Evolutionary conservation across 164 flowering plant species (phyloP), one percentile per base, ranked within the genome.

Genomic region (Pachysandra terminalis): DNA sequence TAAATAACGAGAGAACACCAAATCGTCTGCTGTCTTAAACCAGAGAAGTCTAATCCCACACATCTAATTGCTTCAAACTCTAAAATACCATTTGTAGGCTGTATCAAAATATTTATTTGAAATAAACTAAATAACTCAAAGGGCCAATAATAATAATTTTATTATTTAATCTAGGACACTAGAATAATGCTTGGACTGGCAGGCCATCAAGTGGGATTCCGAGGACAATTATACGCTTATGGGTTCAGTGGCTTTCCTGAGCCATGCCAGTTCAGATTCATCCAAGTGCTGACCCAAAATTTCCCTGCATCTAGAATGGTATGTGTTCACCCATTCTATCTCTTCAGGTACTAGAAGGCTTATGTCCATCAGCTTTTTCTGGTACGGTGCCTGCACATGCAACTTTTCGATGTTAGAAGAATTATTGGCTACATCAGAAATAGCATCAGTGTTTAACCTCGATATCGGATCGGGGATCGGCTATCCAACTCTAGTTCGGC

Each of bases 381-480:
- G 99, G 70, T 93, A 96, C 9, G 98, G 99, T 68, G 97, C 96
- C 99, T 90, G 89, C 64, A 71, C 8, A 61, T 12, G 52, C n/a
- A 64, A 37, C 54, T 4, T 25, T 54, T 40, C 19, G 53, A 27
- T 53, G 64, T 32, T 23, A 49, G 58, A 49, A 51, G 61, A 24
- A 19, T 45, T 10, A 12, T 3, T 3, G 17, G 51, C 51, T 3
- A 45, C 51, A n/a, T n/a, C n/a, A n/a, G n/a, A n/a, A n/a, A n/a
- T n/a, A n/a, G n/a, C n/a, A n/a, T n/a, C n/a, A n/a, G n/a, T n/a
- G n/a, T n/a, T n/a, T n/a, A n/a, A n/a, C n/a, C n/a, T n/a, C n/a
- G n/a, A n/a, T n/a, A n/a, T n/a, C n/a, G n/a, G n/a, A n/a, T n/a
- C n/a, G n/a, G n/a, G n/a, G n/a, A n/a, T n/a, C n/a, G n/a, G n/a